Base-by-base conservation (phyloP, 2,329 filamentous ascomycete genomes). In the Rutstroemia sp. region DNA sequence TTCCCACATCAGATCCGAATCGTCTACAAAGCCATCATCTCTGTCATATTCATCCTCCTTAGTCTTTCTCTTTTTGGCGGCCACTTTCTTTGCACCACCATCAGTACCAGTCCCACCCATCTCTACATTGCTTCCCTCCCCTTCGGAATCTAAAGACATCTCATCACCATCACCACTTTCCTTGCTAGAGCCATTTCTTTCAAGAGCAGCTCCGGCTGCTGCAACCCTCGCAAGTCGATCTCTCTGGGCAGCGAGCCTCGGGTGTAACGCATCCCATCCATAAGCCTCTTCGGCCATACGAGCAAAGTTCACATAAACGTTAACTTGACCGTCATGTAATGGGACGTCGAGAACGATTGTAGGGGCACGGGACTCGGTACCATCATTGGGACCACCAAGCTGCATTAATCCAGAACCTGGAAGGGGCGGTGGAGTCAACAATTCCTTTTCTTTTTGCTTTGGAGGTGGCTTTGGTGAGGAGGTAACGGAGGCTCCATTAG, bases 261-360 rank as follows among this genome's bases (percentile, higher is more conserved):
- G 94, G 69, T 97, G 92, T 38, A 97, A 78, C 0, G 92, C 94
- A 60, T 95, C 91, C 78, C 92, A 96, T 23, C 94, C 94, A 70
- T 96, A 97, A 60, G 87, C 88, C 61, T 95, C 91, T 72, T 96
- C 90, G 10, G 95, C 94, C 72, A 97, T 79, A 46, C 90, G 89
- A 67, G 92, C 92, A 63, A 97, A 96, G 71, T 97, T 97, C 73
- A 99, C 84, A 59, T 95, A 92, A 63, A 92, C 90, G 70, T 96
- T 96, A 38, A 83, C 87, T 64, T 89, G 84, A 42, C 90, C 89
- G 44, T 86, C 82, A 38, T 51, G 49, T 41, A 99, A 79, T 0
- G 88, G 84, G 57, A 99, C 86, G 55, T 88, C 85, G 17, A 99
- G 79, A 53, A 95, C 81, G 60, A 99, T 96, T 4, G 84, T 95